Conservation (phyloP, 2,329 filamentous ascomycete species). For the Penicillium sp. region DNA sequence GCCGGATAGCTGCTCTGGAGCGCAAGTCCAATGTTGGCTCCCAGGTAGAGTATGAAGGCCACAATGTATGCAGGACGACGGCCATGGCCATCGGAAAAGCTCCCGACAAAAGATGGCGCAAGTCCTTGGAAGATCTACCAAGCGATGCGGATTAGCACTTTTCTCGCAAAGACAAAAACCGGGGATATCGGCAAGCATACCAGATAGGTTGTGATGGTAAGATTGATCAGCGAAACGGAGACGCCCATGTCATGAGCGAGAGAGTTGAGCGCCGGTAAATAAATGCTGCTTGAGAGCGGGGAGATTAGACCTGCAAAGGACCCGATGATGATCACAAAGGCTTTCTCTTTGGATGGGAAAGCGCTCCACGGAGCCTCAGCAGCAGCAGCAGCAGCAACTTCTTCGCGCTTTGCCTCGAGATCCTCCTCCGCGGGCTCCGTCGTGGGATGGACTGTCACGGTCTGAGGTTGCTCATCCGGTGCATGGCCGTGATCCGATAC, state of each 20-base stretch:
- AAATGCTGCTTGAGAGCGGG: constrained; percentile 24
- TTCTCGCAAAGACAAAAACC: neutral
- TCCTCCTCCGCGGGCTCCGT: neutral
- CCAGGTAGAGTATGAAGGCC: constrained; percentile 50
- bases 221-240: constrained; percentile 26
- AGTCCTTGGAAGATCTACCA: constrained; percentile 60
- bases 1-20: constrained; percentile 37
- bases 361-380: constrained; percentile 4
- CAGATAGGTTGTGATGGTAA: constrained; percentile 46
- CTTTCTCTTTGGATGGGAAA: constrained; percentile 8
- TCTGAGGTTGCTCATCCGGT: neutral
- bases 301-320: constrained; percentile 21
- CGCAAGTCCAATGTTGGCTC: constrained; percentile 41
- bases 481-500: neutral
- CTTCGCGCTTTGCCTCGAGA: neutral
- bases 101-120: constrained; percentile 58
- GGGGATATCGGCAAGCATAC: constrained; percentile 21
- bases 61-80: constrained; percentile 64
- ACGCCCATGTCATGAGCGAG: constrained; percentile 34
- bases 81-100: constrained; percentile 62
- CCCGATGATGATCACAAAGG: constrained; percentile 11
- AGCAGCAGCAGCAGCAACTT: neutral
- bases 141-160: neutral
- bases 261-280: constrained; percentile 44
- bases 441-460: neutral